Percentiles rank a stretch among this genome's conserved stretches.
Conservation (phyloP, 75 land plant species). For the Pseudotsuga menziesii region DNA sequence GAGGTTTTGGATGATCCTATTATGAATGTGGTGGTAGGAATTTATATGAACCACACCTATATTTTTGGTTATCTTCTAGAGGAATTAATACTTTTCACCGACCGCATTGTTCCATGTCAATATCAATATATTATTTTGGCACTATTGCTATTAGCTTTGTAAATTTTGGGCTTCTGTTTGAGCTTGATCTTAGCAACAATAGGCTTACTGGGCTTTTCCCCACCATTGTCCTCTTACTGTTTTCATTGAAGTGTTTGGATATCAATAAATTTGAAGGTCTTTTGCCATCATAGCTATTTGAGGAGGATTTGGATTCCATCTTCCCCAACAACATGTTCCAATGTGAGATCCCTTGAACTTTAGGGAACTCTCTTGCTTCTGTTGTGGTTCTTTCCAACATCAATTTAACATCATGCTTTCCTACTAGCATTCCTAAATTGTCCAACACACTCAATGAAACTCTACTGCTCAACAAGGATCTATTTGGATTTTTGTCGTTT, state of each 20-base stretch:
- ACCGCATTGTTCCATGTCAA: constrained; percentile 32
- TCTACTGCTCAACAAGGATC: constrained; percentile 30
- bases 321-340: constrained; percentile 50
- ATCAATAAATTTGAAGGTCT: constrained; percentile 27
- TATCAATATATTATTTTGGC: constrained; percentile 21
- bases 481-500: constrained; percentile 23
- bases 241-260: constrained; percentile 14
- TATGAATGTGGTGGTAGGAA: constrained; percentile 35
- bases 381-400: constrained; percentile 60
- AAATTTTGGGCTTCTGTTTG: constrained; percentile 14
- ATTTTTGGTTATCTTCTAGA: constrained; percentile 32
- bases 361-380: constrained; percentile 44
- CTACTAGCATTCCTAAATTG: constrained; percentile 30
- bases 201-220: constrained; percentile 19
- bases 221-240: constrained; percentile 6
- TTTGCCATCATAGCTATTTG: constrained; percentile 35
- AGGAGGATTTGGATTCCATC: constrained; percentile 38
- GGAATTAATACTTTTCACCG: constrained; percentile 33
- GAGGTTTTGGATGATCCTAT: constrained; percentile 23
- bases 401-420: constrained; percentile 33
- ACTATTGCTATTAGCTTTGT: constrained; percentile 3
- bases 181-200: constrained; percentile 29
- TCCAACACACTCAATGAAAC: constrained; percentile 35
- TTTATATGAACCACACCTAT: constrained; percentile 44
- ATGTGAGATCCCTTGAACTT: constrained; percentile 26